Conservation (phyloP, 2,329 filamentous ascomycete species). For the Keithomyces neogunnii region DNA sequence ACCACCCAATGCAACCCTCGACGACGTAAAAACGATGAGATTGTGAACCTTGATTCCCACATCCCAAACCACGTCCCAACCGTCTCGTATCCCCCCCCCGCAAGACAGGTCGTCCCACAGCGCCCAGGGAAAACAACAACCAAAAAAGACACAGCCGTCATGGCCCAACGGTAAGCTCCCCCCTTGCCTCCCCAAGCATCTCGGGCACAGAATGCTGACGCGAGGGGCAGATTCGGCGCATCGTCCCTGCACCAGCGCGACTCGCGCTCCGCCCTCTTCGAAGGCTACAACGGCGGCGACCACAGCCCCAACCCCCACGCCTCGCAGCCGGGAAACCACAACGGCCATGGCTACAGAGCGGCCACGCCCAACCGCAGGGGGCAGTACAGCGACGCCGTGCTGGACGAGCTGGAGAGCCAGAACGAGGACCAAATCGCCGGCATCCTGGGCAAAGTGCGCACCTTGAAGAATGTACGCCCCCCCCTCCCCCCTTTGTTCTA, state of each 20-base stretch:
- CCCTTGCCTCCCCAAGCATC: background rate
- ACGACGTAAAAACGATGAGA: background rate
- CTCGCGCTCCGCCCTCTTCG: slow-evolving; percentile 65
- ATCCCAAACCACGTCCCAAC: background rate
- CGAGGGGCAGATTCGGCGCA: slow-evolving; percentile 48
- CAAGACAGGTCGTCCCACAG: background rate
- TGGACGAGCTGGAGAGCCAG: slow-evolving; percentile 91
- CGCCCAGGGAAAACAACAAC: background rate
- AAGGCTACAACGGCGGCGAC: slow-evolving; percentile 42
- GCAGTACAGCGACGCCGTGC: slow-evolving; percentile 85
- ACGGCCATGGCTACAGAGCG: slow-evolving; percentile 14
- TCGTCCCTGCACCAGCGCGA: slow-evolving; percentile 67
- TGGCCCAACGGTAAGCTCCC: slow-evolving; percentile 25
- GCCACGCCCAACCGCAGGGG: slow-evolving; percentile 73
- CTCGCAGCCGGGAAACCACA: background rate
- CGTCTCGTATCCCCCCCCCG: background rate
- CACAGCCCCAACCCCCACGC: background rate
- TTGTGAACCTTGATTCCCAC: background rate
- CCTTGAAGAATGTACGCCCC: slow-evolving; percentile 73
- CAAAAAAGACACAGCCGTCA: slow-evolving; percentile 6
- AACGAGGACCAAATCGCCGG: slow-evolving; percentile 85
- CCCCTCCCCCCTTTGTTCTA: background rate
- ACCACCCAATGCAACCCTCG: slow-evolving; percentile 11
- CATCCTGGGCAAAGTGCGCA: slow-evolving; percentile 82
- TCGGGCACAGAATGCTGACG: background rate